These are phyloP conservation scores for Hypomontagnella submonticulosa DNA, from an alignment of 495 filamentous ascomycete genomes.

Conservation along the genomic window DNA sequence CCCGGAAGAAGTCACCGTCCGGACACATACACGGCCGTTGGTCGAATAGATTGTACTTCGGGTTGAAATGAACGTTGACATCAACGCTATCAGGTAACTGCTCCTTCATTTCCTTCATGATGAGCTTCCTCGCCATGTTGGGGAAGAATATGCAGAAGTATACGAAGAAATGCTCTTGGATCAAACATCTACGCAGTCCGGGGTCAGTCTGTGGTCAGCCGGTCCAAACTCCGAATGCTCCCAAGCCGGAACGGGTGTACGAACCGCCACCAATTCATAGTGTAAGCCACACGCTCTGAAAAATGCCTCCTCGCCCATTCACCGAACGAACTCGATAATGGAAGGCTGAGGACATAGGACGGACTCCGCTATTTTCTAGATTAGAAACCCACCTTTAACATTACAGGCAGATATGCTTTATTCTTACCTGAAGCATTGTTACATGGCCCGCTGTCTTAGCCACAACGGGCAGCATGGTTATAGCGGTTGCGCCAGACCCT, in stretches of 20 bases:
- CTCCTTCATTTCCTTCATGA: constrained; percentile 56
- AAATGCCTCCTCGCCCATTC: constrained; percentile 25
- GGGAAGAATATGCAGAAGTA: constrained; percentile 60
- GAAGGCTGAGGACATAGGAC: constrained; percentile 67
- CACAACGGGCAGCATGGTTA: constrained; percentile 64
- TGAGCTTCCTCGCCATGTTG: constrained; percentile 56
- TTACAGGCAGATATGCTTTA: no score
- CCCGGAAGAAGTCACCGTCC: constrained; percentile 76
- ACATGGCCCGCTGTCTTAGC: constrained; percentile 61
- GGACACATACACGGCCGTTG: constrained; percentile 78
- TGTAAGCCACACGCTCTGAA: constrained; percentile 20
- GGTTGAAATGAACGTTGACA: constrained; percentile 75
- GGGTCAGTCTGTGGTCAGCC: background rate
- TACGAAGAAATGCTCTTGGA: constrained; percentile 48
- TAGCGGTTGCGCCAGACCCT: constrained; percentile 67
- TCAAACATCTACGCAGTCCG: constrained; percentile 12
- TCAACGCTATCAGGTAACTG: constrained; percentile 67
- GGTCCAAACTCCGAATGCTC: background rate
- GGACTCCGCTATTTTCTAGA: constrained; percentile 53
- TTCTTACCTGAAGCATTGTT: constrained; percentile 64
- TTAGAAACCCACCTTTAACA: no score
- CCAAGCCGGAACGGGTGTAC: constrained; percentile 32
- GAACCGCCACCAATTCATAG: constrained; percentile 50
- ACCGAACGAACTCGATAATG: constrained; percentile 34
- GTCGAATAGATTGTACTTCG: constrained; percentile 75